Evolutionary conservation across 2,329 filamentous ascomycete species (phyloP).

Genomic region (Myriosclerotinia curreyana): DNA sequence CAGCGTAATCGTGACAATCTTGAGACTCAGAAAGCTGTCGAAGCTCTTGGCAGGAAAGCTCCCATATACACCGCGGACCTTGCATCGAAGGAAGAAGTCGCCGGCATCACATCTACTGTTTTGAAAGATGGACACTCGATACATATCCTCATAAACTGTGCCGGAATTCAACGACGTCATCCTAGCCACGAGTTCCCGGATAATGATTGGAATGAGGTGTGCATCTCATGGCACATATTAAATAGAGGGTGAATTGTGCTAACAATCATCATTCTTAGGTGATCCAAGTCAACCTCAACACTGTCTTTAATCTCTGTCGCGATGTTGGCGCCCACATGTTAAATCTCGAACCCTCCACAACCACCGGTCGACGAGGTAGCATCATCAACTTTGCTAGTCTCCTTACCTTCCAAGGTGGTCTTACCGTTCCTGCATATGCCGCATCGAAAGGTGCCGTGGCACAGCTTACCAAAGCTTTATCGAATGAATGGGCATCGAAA

Average conservation of each 20-base stretch:
- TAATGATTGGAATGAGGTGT: conserved; percentile 43
- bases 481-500: conserved; percentile 80
- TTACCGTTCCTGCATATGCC: conserved; percentile 86
- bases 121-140: conserved; percentile 49
- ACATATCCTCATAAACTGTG: conserved; percentile 48
- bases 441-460: conserved; percentile 81
- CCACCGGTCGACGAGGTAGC: conserved; percentile 65
- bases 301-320: conserved; percentile 75
- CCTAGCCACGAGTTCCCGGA: conserved; percentile 42
- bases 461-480: conserved; percentile 63
- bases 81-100: conserved; percentile 56
- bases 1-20: conserved; percentile 36
- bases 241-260: conserved; percentile 42
- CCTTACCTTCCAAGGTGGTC: conserved; percentile 85
- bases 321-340: conserved; percentile 81
- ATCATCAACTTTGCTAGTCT: conserved; percentile 86
- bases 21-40: conserved; percentile 59
- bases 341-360: conserved; percentile 57
- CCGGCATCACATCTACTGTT: conserved; percentile 57
- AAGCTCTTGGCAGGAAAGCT: conserved; percentile 63
- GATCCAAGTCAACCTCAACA: conserved; percentile 80
- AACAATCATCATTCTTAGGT: conserved; percentile 43
- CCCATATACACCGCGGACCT: conserved; percentile 70
- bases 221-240: conserved; percentile 60
- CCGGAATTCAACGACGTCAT: conserved; percentile 42